A percentile compares a stretch with the other conserved stretches of the same genome.
Evolutionary conservation across 2,329 filamentous ascomycete genomes (phyloP).

Genomic region (Westerdykella sp.): DNA sequence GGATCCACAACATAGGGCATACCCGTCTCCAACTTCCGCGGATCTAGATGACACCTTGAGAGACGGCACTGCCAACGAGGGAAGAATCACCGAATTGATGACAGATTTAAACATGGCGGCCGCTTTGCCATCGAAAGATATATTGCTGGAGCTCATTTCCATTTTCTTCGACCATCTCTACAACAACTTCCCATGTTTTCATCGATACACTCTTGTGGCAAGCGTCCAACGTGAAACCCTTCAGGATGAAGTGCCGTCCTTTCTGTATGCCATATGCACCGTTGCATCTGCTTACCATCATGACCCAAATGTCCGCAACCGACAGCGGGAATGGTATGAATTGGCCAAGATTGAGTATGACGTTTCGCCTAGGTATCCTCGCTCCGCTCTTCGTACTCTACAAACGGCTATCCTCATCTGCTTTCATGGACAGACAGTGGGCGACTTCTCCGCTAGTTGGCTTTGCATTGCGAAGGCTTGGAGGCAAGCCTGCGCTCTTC

Average conservation of each 20-base stretch:
- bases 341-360: conserved; percentile 26
- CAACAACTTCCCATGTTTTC: conserved; percentile 23
- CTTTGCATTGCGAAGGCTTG: conserved; percentile 28
- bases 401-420: conserved; percentile 23
- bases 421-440: conserved; percentile 17
- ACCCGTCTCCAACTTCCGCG: conserved; percentile 4
- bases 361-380: conserved; percentile 13
- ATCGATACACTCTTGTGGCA: conserved; percentile 14
- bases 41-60: no score
- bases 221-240: conserved; percentile 11
- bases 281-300: conserved; percentile 20
- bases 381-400: conserved; percentile 17
- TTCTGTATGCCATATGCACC: conserved; percentile 24
- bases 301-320: conserved; percentile 14
- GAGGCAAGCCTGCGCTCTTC: conserved; percentile 24
- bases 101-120: conserved; percentile 5
- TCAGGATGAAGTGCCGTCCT: conserved; percentile 14
- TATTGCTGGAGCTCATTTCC: conserved; percentile 16
- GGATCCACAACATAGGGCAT: neutral
- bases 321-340: conserved; percentile 22
- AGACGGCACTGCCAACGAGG: no score
- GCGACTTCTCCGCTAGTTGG: conserved; percentile 27
- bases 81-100: conserved; percentile 2
- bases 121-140: conserved; percentile 12
- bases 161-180: conserved; percentile 24